Base-by-base conservation (phyloP, 1,139 yeast species). In the Debaryomyces psychrophilus region DNA sequence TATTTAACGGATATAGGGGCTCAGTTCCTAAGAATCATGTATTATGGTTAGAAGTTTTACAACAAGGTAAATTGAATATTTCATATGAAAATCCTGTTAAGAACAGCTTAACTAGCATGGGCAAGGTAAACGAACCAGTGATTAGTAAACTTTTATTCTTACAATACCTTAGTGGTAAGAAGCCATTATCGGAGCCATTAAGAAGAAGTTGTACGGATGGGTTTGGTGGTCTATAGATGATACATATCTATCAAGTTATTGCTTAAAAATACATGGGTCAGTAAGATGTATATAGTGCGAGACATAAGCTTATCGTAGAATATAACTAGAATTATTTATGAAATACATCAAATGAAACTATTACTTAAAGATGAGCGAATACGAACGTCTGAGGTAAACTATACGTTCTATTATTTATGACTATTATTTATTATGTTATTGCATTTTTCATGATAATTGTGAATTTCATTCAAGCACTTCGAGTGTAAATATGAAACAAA, bases 1-100 rank as follows among this genome's bases (percentile, higher is more conserved):
- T 76, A 0, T 83, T 85, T 56, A 64, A 58, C 39, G 66, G 69
- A 2, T 70, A 71, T 50, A 77, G 74, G 52, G 87, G 88, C 1
- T 75, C 85, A 1, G 86, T 85, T 5, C 86, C 86, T 20, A 85
- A 84, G 61, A 80, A 85, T 60, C 81, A 83, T 50, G 65, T 79
- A 22, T 65, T 87, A 47, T 74, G 74, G 51, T 65, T 86, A 59
- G 77, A 77, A 49, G 65, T 79, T 4, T 64, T 68, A 25, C 52
- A 65, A 7, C 65, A 68, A 28, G 88, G 88, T 1, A 63, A 61
- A 22, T 61, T 85, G 52, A 57, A 60, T 8, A 66, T 84, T 2
- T 65, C 74, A 26, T 80, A 81, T 53, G 64, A 63, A 46, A 60
- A 68, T 53, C 60, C 69, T 9, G 49, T 45, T n/a, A 60, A 62